Conservation (phyloP, 225 moss, liverwort and hornwort species). For the Pseudoscleropodium purum region DNA sequence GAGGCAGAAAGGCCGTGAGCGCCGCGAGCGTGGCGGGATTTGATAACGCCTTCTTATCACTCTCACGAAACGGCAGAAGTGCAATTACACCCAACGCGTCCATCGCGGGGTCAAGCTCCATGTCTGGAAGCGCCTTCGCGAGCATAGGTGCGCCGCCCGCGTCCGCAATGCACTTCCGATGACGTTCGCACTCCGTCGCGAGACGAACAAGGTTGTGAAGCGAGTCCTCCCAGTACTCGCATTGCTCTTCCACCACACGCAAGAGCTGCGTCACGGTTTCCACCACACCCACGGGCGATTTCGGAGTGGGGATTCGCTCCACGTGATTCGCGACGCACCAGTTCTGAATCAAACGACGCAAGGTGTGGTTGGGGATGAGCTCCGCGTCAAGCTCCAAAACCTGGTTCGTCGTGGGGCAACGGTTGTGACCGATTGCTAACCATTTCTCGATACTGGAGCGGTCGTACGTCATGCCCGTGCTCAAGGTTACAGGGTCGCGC, state of each 20-base stretch:
- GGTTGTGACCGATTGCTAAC: slow-evolving; percentile 70
- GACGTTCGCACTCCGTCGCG: slow-evolving; percentile 54
- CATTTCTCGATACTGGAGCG: slow-evolving; percentile 75
- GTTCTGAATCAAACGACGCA: slow-evolving; percentile 71
- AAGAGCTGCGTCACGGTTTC: slow-evolving; percentile 38
- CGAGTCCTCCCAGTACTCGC: background rate
- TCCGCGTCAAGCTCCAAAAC: slow-evolving; percentile 25
- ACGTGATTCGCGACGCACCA: slow-evolving; percentile 72
- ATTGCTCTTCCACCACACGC: background rate
- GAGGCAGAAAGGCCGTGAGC: slow-evolving; percentile 25
- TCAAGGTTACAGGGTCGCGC: slow-evolving; percentile 81
- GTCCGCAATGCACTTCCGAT: slow-evolving; percentile 37
- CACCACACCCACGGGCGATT: slow-evolving; percentile 10
- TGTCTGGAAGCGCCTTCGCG: slow-evolving; percentile 3
- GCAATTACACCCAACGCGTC: slow-evolving; percentile 41
- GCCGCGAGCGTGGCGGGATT: slow-evolving; percentile 17
- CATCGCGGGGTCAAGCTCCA: slow-evolving; percentile 2
- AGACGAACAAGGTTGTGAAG: slow-evolving; percentile 29
- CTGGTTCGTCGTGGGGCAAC: slow-evolving; percentile 87
- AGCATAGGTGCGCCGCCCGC: slow-evolving; percentile 46
- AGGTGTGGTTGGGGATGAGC: slow-evolving; percentile 79
- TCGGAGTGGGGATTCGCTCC: slow-evolving; percentile 64
- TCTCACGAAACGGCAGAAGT: slow-evolving; percentile 14
- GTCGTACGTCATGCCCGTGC: slow-evolving; percentile 95
- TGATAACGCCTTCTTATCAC: slow-evolving; percentile 21